phyloP scores from a whole-genome alignment of 108 stramenopile species.

The Phaeodactylum tricornutum region DNA sequence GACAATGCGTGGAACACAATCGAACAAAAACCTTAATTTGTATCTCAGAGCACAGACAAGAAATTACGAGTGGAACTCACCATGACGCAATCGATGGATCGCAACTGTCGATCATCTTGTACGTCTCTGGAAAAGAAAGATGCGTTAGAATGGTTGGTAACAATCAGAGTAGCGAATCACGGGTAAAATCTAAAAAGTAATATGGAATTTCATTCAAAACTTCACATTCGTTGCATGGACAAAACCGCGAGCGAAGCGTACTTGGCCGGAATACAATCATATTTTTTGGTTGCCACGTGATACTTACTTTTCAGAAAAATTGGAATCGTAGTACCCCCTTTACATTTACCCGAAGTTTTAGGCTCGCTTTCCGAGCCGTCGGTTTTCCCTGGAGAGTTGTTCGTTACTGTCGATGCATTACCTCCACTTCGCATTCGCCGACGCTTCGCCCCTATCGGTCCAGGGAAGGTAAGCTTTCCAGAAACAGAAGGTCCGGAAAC shows the following conservation, averaged over 20 bases:
- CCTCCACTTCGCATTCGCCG: slow-evolving; percentile 46
- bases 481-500: slow-evolving; percentile 2
- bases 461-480: slow-evolving; percentile 29
- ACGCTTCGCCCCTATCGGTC: slow-evolving; percentile 36
- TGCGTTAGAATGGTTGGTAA: no score
- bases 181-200: no score
- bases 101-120: slow-evolving; percentile 80
- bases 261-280: no score
- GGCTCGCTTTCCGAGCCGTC: slow-evolving; percentile 24
- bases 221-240: no score
- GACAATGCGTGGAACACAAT: no score
- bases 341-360: slow-evolving; percentile 46
- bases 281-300: no score
- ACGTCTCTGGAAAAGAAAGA: slow-evolving; percentile 34
- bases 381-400: slow-evolving; percentile 16
- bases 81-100: slow-evolving; percentile 59
- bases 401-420: slow-evolving; percentile 31
- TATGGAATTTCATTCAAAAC: no score
- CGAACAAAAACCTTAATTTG: no score
- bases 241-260: no score
- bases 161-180: no score
- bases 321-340: slow-evolving; percentile 54
- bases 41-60: no score
- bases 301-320: slow-evolving; percentile 76
- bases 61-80: slow-evolving; percentile 24